These are phyloP conservation scores for Penicillium daleae DNA, from an alignment of 495 filamentous ascomycete genomes.

Conservation along the genomic window DNA sequence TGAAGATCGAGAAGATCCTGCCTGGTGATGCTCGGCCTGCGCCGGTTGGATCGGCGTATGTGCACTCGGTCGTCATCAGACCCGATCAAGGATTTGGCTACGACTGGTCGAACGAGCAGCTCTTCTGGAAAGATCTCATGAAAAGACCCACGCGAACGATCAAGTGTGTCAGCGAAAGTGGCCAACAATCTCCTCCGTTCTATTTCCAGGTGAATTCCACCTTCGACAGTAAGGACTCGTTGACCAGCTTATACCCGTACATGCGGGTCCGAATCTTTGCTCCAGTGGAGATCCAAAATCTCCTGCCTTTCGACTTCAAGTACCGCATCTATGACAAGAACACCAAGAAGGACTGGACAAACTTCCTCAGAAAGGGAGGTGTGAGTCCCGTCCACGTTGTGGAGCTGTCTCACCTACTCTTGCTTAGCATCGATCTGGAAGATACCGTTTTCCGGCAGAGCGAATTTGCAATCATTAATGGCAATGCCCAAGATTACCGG, in stretches of 20 bases:
- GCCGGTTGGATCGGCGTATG: conserved; percentile 87
- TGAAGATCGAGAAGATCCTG: conserved; percentile 97
- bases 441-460: conserved; percentile 93
- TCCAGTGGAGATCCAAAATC: conserved; percentile 90
- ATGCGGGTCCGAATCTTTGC: conserved; percentile 91
- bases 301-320: conserved; percentile 97
- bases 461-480: conserved; percentile 96
- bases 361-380: conserved; percentile 93
- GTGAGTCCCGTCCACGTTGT: conserved; percentile 97
- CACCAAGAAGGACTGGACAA: conserved; percentile 97
- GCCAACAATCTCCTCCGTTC: conserved; percentile 78
- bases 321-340: conserved; percentile 98
- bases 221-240: conserved; percentile 77
- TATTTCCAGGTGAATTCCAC: conserved; percentile 93
- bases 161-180: conserved; percentile 81
- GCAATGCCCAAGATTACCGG: conserved; percentile 82
- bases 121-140: conserved; percentile 92
- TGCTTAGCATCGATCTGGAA: conserved; percentile 93
- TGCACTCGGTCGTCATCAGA: conserved; percentile 87
- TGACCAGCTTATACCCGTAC: conserved; percentile 85
- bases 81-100: conserved; percentile 98
- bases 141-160: conserved; percentile 81
- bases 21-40: conserved; percentile 90
- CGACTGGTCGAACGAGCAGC: conserved; percentile 83
- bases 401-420: conserved; percentile 87